Base-by-base conservation (phyloP, 192 early-diverging fungal species). In the Coemansia sp. region DNA sequence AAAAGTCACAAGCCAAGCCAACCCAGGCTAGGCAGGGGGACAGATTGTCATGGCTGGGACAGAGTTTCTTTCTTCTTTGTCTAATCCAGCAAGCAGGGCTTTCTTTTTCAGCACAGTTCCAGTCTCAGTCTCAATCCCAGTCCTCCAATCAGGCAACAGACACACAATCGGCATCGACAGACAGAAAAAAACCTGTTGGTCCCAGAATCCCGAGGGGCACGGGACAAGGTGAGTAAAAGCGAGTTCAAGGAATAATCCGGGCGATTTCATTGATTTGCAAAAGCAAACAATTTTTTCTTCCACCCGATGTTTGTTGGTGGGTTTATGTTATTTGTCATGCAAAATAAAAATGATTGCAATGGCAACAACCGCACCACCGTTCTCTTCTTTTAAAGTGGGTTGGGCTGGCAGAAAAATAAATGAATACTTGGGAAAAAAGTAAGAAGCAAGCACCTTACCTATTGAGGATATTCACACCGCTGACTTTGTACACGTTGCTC, bases 381-480 rank as follows among this genome's bases (percentile, higher is more conserved):
- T 26, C 3, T 3, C 26, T 26, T 26, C 26, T 26, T 26, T 26
- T 3, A 26, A 26, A 3, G 26, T 3, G 26, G 26, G 26, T 26
- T 26, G 26, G 26, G 3, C 26, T 26, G 26, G 26, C 26, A 26
- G 26, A 3, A 26, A 26, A 26, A 26, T 26, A 26, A 26, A 26
- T 26, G 26, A 26, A 3, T 26, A 26, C 1, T 1, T 3, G 26
- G 26, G 26, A 26, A 26, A 26, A 26, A 26, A 26, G 26, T 3
- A 26, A 26, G 26, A 26, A 26, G 26, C 26, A 26, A 26, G 26
- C 26, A 26, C 26, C 26, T 60, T 74, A 74, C 72, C 73, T 67
- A 72, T 91, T 91, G 63, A 91, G 83, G 62, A 91, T 90, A 61
- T 91, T 91, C 47, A 91, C 86, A 8, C 90, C 90, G 72, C 86